These are phyloP conservation scores for Schizosaccharomyces versatilis DNA, from an alignment of 1,139 yeast species.

Conservation along the genomic window DNA sequence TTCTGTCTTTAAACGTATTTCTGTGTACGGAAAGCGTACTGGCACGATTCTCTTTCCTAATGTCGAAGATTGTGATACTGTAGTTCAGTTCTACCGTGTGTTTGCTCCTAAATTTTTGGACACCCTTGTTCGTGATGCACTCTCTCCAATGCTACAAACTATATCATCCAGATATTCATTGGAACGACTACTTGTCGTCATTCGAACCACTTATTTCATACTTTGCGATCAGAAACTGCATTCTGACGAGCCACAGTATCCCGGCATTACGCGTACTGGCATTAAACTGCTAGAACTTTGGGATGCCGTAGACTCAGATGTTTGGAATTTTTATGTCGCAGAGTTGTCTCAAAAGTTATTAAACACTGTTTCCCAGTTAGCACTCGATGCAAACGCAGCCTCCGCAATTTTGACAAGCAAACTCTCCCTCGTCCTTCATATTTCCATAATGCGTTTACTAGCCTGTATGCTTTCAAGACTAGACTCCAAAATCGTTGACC, in stretches of 20 bases:
- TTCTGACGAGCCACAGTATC: constrained; percentile 49
- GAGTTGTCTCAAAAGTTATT: not conserved
- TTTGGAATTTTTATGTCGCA: not conserved
- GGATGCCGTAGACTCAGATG: not conserved
- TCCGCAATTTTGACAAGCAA: no score
- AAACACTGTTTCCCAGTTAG: not conserved
- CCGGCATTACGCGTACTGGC: constrained; percentile 20
- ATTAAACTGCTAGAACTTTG: not conserved
- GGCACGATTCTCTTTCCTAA: constrained; percentile 50
- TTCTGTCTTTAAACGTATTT: constrained; percentile 32
- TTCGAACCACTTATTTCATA: constrained; percentile 48
- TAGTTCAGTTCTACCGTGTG: constrained; percentile 50
- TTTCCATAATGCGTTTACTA: no score
- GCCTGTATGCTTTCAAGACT: not conserved
- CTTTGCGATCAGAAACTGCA: constrained; percentile 33
- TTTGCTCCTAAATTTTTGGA: constrained; percentile 64
- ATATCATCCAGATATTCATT: constrained; percentile 13
- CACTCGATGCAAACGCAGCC: no score
- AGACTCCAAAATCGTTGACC: not conserved
- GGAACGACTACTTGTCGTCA: constrained; percentile 34
- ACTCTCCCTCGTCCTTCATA: no score
- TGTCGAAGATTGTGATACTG: constrained; percentile 26
- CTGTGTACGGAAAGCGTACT: constrained; percentile 39
- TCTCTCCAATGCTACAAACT: no score
- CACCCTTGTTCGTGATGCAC: constrained; percentile 18